Evolutionary conservation across 2,329 filamentous ascomycete genomes (phyloP).

Genomic region (Ophiostoma montium): DNA sequence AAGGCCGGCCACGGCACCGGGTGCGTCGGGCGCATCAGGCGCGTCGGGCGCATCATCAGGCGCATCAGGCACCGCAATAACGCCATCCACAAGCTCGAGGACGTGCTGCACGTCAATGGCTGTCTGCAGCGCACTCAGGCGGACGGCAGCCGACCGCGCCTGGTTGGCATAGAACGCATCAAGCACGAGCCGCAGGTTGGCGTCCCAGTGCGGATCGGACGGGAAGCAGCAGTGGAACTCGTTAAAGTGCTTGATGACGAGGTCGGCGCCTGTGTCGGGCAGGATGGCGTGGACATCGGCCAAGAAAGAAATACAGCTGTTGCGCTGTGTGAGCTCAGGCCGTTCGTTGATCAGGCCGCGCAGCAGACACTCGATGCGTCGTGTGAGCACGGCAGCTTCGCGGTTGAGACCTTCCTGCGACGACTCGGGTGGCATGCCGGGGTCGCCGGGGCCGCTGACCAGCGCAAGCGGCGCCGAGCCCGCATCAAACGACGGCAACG

Average conservation of each 20-base stretch:
- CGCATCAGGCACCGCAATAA: slow-evolving; percentile 12
- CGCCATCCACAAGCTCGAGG: slow-evolving; percentile 36
- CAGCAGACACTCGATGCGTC: slow-evolving; percentile 35
- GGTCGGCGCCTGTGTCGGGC: slow-evolving; percentile 47
- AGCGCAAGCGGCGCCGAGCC: background rate
- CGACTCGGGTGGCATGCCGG: slow-evolving; percentile 13
- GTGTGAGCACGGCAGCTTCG: slow-evolving; percentile 32
- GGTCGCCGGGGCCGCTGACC: background rate
- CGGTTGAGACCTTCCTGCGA: slow-evolving; percentile 26
- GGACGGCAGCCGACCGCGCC: slow-evolving; percentile 44
- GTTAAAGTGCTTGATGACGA: slow-evolving; percentile 53
- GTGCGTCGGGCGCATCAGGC: slow-evolving; percentile 24
- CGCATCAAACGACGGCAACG: background rate
- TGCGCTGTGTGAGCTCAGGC: slow-evolving; percentile 46
- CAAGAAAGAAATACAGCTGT: slow-evolving; percentile 54
- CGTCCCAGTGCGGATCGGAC: slow-evolving; percentile 53
- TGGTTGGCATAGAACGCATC: slow-evolving; percentile 50
- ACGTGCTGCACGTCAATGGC: slow-evolving; percentile 47
- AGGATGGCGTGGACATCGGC: slow-evolving; percentile 45
- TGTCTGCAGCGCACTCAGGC: slow-evolving; percentile 46
- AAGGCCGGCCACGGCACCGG: slow-evolving; percentile 43
- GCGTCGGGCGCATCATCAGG: slow-evolving; percentile 23
- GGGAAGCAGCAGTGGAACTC: slow-evolving; percentile 59
- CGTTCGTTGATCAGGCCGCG: slow-evolving; percentile 23
- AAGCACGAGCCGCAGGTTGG: slow-evolving; percentile 46